Base-by-base conservation (phyloP, 768 basidiomycete genomes). In the Tylopilus rubrobrunneus region DNA sequence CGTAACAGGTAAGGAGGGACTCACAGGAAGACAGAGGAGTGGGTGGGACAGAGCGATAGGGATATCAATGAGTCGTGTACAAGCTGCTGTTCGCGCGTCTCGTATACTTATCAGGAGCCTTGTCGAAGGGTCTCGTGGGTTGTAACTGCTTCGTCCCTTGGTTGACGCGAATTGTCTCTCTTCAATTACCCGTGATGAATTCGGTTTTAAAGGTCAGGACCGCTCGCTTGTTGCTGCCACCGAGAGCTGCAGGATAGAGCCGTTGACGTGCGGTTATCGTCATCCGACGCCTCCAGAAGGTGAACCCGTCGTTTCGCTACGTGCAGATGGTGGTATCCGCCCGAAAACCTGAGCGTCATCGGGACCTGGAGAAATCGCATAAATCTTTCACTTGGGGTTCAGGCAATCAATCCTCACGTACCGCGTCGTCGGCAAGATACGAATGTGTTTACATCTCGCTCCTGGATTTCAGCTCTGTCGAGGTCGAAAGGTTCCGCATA, bases 241-340 rank as follows among this genome's bases (percentile, higher is more conserved):
- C 86, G 81, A 9, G 78, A 60, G 48, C 71, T 68, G 52, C 86
- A 76, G 42, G 76, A 67, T 44, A 80, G 73, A 42, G 71, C 73
- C 9, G 73, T 56, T 31, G 78, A 72, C 19, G 71, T 64, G 43
- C 81, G 83, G 55, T 71, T 76, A 6, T 74, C 62, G 17, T 71
- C 67, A 7, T 70, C 62, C 7, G 83, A 77, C 28, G 75, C 78
- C 55, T 95, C 89, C 21, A 90, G 64, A 14, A 96, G 78, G 64
- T 96, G 94, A 0, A 85, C 84, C 12, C 19, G 85, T 86, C 15
- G 86, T 76, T 61, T 91, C 89, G 25, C 82, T 76, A n/a, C 78
- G 78, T 21, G 80, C 73, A 10, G 78, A 65, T 29, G 78, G 70
- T 4, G 68, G 76, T 40, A 79, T 62, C 45, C 86, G 76, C 31